These are phyloP conservation scores for Saturnispora gosingensis DNA, from an alignment of 805 yeast species.

Conservation along the genomic window DNA sequence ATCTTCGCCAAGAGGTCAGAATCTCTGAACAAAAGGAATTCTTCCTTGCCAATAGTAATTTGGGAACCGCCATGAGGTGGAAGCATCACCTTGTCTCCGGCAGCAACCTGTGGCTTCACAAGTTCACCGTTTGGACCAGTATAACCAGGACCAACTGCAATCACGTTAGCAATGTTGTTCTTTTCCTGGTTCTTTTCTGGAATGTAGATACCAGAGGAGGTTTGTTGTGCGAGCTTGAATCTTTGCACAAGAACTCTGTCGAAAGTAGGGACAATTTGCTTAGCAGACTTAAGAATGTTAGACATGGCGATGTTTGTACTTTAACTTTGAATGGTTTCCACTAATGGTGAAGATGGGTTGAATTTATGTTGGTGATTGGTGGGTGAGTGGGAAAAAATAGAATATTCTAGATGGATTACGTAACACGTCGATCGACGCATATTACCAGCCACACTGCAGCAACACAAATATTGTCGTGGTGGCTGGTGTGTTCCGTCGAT, in stretches of 20 bases:
- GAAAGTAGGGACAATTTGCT: slow-evolving; percentile 81
- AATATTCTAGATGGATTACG: neutral
- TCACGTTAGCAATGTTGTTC: slow-evolving; percentile 82
- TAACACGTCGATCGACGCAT: neutral
- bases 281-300: slow-evolving; percentile 68
- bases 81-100: slow-evolving; percentile 91
- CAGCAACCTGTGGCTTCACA: slow-evolving; percentile 63
- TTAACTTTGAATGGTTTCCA: too few species aligned
- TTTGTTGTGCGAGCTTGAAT: slow-evolving; percentile 80
- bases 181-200: slow-evolving; percentile 96
- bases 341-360: neutral
- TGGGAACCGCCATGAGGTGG: slow-evolving; percentile 92
- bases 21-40: slow-evolving; percentile 64
- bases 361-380: neutral
- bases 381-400: neutral
- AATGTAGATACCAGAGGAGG: slow-evolving; percentile 85
- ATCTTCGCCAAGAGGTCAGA: slow-evolving; percentile 92
- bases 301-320: slow-evolving; percentile 25
- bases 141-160: slow-evolving; percentile 94
- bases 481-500: neutral
- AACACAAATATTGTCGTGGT: neutral
- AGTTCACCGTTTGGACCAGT: slow-evolving; percentile 66
- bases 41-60: slow-evolving; percentile 68
- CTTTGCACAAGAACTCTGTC: slow-evolving; percentile 97
- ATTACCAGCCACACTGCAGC: neutral